These are phyloP conservation scores for Fomitopsis schrenkii DNA, from an alignment of 1,284 basidiomycete genomes.

Conservation along the genomic window DNA sequence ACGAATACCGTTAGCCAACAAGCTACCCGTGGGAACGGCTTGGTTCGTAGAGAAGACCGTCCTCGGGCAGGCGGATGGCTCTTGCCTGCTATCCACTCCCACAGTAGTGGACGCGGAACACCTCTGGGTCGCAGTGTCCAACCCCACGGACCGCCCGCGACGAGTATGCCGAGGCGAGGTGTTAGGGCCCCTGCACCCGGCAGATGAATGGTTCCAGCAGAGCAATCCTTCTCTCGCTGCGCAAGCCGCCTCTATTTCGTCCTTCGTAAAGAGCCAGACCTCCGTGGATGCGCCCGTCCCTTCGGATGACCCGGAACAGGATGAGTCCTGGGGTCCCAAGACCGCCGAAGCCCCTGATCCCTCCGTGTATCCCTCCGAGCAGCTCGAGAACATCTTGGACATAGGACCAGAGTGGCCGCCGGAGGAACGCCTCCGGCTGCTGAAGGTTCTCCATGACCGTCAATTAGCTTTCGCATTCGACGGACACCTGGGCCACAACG, in stretches of 20 bases:
- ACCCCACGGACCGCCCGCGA: neutral
- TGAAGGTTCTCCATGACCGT: slow-evolving; percentile 10
- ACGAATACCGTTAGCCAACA: neutral
- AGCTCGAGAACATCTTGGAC: slow-evolving; percentile 10
- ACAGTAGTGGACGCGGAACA: neutral
- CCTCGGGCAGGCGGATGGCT: no score
- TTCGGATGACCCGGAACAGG: neutral
- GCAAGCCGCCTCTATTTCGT: neutral
- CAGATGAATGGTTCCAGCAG: neutral
- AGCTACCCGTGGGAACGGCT: neutral
- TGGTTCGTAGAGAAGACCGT: neutral
- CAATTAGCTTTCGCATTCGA: slow-evolving; percentile 23
- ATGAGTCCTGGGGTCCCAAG: slow-evolving; percentile 14
- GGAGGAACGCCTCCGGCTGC: slow-evolving; percentile 1
- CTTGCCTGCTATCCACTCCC: neutral
- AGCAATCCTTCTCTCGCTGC: neutral
- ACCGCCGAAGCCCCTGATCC: slow-evolving; percentile 13
- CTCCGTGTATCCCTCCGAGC: slow-evolving; percentile 3
- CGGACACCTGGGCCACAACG: slow-evolving; percentile 21
- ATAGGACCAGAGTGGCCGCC: slow-evolving; percentile 11
- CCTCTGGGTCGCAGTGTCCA: neutral
- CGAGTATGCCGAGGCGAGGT: neutral
- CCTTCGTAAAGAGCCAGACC: neutral
- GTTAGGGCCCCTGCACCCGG: neutral
- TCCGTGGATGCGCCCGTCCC: neutral